Conservation (phyloP, 2,329 filamentous ascomycete genomes). For the Boeremia lycopersici region DNA sequence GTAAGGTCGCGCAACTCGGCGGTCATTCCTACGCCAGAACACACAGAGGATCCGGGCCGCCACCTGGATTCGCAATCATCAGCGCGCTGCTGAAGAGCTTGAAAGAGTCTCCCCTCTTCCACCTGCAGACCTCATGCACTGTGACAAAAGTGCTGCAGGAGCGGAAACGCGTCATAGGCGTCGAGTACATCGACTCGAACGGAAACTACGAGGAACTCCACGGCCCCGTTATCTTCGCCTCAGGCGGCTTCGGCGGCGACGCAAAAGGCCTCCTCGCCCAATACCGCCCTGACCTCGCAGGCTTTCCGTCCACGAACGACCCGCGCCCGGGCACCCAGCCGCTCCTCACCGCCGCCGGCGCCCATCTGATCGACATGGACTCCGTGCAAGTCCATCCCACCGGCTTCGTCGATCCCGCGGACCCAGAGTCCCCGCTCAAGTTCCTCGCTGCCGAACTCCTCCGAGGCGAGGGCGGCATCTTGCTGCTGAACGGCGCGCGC, state of each 20-base stretch:
- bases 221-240: constrained; percentile 65
- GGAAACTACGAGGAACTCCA: constrained; percentile 49
- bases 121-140: constrained; percentile 58
- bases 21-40: constrained; percentile 64
- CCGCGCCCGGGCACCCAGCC: constrained; percentile 60
- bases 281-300: constrained; percentile 64
- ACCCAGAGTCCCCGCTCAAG: constrained; percentile 57
- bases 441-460: constrained; percentile 69
- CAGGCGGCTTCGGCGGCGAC: constrained; percentile 68
- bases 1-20: constrained; percentile 63
- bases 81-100: constrained; percentile 60
- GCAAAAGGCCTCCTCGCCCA: constrained; percentile 60
- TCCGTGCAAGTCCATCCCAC: constrained; percentile 69
- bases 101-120: constrained; percentile 57
- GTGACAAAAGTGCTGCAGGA: constrained; percentile 59
- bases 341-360: constrained; percentile 50
- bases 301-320: constrained; percentile 68
- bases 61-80: constrained; percentile 66
- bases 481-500: constrained; percentile 58
- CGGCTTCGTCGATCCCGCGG: constrained; percentile 64
- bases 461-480: constrained; percentile 66
- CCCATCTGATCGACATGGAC: constrained; percentile 54
- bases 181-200: constrained; percentile 54
- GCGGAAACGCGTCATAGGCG: constrained; percentile 54
- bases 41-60: constrained; percentile 62